Conservation (phyloP, 495 filamentous ascomycete genomes). For the Penicillium bialowiezense region DNA sequence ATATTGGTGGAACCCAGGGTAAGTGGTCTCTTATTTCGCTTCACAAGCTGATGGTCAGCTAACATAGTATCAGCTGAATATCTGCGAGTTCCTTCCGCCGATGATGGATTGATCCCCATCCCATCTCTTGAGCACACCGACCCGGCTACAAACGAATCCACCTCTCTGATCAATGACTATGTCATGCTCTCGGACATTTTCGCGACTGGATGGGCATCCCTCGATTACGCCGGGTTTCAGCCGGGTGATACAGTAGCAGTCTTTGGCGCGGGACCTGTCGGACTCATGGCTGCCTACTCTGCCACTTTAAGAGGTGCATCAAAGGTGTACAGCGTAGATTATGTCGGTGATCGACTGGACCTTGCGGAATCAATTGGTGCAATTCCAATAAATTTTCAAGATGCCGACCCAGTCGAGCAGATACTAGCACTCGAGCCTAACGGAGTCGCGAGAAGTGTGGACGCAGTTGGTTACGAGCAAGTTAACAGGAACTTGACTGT, state of each 20-base stretch:
- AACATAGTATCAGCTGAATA: background rate
- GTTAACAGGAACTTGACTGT: slow-evolving; percentile 6
- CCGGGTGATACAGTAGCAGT: background rate
- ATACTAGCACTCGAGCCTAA: slow-evolving; percentile 8
- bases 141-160: background rate
- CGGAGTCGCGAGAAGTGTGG: slow-evolving; percentile 10
- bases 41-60: background rate
- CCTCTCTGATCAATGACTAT: slow-evolving; percentile 3
- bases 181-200: slow-evolving; percentile 35
- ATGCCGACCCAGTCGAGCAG: slow-evolving; percentile 10
- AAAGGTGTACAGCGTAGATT: slow-evolving; percentile 13
- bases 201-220: background rate
- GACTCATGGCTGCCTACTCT: background rate
- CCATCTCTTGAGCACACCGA: background rate
- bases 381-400: slow-evolving; percentile 12
- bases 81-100: slow-evolving; percentile 4
- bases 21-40: background rate
- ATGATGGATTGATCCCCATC: background rate
- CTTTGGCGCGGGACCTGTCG: background rate
- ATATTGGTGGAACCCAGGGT: slow-evolving; percentile 10
- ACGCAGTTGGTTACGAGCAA: slow-evolving; percentile 16
- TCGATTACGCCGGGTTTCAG: background rate
- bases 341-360: slow-evolving; percentile 6
- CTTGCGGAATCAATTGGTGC: slow-evolving; percentile 11
- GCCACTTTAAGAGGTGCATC: slow-evolving; percentile 40